phyloP scores from a whole-genome alignment of 495 filamentous ascomycete species.

The Collariella sp. region DNA sequence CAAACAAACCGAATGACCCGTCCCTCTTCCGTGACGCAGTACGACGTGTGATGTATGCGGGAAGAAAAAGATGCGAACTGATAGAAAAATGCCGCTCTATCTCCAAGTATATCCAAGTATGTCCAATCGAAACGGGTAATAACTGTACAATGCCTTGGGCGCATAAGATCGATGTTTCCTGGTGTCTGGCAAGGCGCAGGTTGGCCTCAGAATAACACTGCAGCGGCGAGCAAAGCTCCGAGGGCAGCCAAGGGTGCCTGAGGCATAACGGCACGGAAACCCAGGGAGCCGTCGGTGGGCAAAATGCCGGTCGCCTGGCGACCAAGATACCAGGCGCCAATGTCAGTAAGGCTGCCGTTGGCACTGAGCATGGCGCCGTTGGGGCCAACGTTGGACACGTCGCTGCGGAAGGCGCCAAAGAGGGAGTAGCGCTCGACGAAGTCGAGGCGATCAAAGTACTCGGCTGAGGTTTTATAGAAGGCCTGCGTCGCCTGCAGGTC shows the following conservation, averaged over 20 bases:
- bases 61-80: no score
- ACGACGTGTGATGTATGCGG: no score
- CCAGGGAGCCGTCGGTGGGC: background rate
- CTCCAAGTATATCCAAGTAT: no score
- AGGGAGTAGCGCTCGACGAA: conserved; percentile 58
- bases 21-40: no score
- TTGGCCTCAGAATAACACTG: background rate
- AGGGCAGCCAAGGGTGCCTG: background rate
- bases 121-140: no score
- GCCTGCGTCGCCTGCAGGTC: conserved; percentile 46
- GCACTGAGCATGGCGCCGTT: conserved; percentile 57
- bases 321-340: conserved; percentile 68
- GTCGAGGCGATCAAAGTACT: conserved; percentile 56
- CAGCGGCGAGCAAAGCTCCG: background rate
- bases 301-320: conserved; percentile 39
- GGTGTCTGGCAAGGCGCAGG: no score
- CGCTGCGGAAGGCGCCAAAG: conserved; percentile 63
- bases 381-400: conserved; percentile 58
- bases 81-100: no score
- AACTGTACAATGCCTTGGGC: no score
- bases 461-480: conserved; percentile 55
- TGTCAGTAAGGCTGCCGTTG: conserved; percentile 56
- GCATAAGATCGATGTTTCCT: no score
- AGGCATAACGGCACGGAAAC: background rate
- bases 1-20: no score